Conservation (phyloP, 2,329 filamentous ascomycete genomes). For the Akanthomyces muscarius region DNA sequence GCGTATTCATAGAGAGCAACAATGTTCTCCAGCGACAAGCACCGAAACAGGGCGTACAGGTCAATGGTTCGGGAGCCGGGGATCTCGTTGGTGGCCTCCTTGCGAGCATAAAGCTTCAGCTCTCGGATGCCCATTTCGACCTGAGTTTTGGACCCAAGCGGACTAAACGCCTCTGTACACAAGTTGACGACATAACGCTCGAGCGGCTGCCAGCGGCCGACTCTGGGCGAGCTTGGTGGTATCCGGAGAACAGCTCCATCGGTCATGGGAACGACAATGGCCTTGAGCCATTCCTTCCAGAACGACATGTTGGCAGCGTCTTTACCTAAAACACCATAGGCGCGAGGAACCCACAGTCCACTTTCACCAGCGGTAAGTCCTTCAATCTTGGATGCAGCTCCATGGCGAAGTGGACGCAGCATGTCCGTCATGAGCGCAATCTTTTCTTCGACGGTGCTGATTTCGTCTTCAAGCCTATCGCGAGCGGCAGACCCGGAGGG, state of each 20-base stretch:
- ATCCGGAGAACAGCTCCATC: constrained; percentile 79
- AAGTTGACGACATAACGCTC: constrained; percentile 97
- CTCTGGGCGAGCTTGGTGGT: constrained; percentile 80
- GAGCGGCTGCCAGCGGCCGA: constrained; percentile 92
- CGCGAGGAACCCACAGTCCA: constrained; percentile 90
- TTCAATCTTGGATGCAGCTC: constrained; percentile 94
- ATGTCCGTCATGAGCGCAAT: constrained; percentile 96
- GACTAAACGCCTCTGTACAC: constrained; percentile 90
- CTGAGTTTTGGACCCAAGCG: constrained; percentile 89
- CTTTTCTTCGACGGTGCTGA: constrained; percentile 94
- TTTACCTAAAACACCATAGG: constrained; percentile 86
- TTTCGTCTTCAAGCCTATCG: constrained; percentile 86
- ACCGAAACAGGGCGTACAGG: constrained; percentile 87
- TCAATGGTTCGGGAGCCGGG: constrained; percentile 89
- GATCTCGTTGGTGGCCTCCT: constrained; percentile 88
- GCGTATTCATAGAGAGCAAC: constrained; percentile 91
- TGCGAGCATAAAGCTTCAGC: constrained; percentile 84
- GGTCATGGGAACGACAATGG: constrained; percentile 91
- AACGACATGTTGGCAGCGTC: constrained; percentile 81
- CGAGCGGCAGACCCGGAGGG: constrained; percentile 76
- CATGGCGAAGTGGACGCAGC: constrained; percentile 84
- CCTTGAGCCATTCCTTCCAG: constrained; percentile 98
- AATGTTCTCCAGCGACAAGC: constrained; percentile 86
- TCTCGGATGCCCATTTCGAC: constrained; percentile 89
- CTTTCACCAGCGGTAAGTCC: constrained; percentile 93